Conservation (phyloP, 2,329 filamentous ascomycete species). For the Pseudocercospora eumusae region DNA sequence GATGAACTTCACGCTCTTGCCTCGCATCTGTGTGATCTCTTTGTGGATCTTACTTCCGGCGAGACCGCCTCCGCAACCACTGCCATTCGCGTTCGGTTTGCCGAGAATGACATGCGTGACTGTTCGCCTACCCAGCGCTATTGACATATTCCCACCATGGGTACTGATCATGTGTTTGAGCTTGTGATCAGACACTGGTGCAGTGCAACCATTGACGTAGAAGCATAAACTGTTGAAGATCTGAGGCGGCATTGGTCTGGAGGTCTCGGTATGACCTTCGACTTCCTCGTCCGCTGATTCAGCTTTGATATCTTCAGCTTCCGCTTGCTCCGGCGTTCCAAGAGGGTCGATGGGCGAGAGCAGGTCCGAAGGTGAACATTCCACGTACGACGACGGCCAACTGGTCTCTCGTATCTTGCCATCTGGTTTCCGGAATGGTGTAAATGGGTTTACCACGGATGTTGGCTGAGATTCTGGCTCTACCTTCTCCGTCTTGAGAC, state of each 20-base stretch:
- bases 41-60: slow-evolving; percentile 77
- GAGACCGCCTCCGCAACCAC: slow-evolving; percentile 68
- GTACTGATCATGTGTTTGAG: slow-evolving; percentile 75
- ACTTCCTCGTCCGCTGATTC: not conserved
- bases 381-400: slow-evolving; percentile 32
- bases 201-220: slow-evolving; percentile 86
- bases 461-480: slow-evolving; percentile 25
- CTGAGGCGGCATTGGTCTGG: slow-evolving; percentile 26
- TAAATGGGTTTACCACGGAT: slow-evolving; percentile 36
- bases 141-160: slow-evolving; percentile 71
- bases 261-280: not conserved
- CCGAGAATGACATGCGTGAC: slow-evolving; percentile 88
- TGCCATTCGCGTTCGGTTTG: slow-evolving; percentile 47
- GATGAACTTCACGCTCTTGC: slow-evolving; percentile 75
- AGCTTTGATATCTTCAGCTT: not conserved
- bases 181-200: slow-evolving; percentile 82
- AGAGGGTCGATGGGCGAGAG: slow-evolving; percentile 32
- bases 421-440: slow-evolving; percentile 35
- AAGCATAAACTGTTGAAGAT: slow-evolving; percentile 67
- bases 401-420: slow-evolving; percentile 37
- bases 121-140: slow-evolving; percentile 68
- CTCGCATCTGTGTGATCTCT: slow-evolving; percentile 69
- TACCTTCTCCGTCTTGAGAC: slow-evolving; percentile 22
- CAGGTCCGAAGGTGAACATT: slow-evolving; percentile 36
- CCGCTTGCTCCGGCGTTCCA: slow-evolving; percentile 1